Evolutionary conservation across 768 basidiomycete species (phyloP).

Genomic region (Kockovaella imperatae): DNA sequence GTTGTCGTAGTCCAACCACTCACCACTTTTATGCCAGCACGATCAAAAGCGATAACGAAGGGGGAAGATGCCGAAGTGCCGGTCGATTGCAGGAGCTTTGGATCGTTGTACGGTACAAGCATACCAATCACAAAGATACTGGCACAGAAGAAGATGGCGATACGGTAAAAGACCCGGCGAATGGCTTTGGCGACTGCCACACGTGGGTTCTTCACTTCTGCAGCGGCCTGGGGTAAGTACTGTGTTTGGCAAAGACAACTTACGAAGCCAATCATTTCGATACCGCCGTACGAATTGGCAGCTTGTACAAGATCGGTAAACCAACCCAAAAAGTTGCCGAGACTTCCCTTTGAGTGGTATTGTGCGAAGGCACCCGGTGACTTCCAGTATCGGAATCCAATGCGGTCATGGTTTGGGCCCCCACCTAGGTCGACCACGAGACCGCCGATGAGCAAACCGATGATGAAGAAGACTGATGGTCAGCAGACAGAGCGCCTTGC

Average conservation of each 20-base stretch:
- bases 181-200: constrained; percentile 21
- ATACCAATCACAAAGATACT: constrained; percentile 40
- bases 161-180: constrained; percentile 25
- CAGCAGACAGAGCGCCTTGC: background rate
- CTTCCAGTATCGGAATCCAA: constrained; percentile 31
- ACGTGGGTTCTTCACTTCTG: constrained; percentile 30
- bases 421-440: constrained; percentile 31
- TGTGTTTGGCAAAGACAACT: background rate
- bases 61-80: constrained; percentile 43
- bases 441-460: constrained; percentile 30
- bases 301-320: constrained; percentile 27
- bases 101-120: constrained; percentile 31
- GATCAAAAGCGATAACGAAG: constrained; percentile 43
- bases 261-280: background rate
- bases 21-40: constrained; percentile 40
- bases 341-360: too few relatives aligned
- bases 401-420: constrained; percentile 16
- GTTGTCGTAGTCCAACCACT: too few relatives aligned
- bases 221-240: constrained; percentile 24
- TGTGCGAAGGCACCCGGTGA: constrained; percentile 22
- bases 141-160: constrained; percentile 31
- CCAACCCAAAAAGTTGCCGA: constrained; percentile 24
- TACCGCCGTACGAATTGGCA: constrained; percentile 18
- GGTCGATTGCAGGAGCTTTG: constrained; percentile 24
- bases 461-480: constrained; percentile 22